Evolutionary conservation across 495 filamentous ascomycete species (phyloP).

Genomic region (Apodospora peruviana): DNA sequence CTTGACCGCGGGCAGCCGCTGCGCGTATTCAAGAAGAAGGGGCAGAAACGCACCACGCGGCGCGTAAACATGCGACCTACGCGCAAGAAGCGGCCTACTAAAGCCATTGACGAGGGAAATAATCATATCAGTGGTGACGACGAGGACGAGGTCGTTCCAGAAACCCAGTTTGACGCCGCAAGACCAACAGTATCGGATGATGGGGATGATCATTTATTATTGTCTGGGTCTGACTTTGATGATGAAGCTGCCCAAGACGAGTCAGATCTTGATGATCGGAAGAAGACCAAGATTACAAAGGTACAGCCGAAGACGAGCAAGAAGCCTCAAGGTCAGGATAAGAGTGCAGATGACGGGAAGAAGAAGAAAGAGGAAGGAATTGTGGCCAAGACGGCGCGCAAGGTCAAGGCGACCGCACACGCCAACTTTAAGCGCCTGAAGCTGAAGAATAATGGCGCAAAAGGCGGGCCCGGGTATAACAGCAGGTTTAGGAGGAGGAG

Average conservation of each 20-base stretch:
- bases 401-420: slow-evolving; percentile 68
- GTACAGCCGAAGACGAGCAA: slow-evolving; percentile 29
- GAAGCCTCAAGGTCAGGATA: slow-evolving; percentile 21
- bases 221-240: slow-evolving; percentile 19
- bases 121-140: slow-evolving; percentile 15
- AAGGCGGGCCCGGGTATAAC: slow-evolving; percentile 43
- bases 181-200: slow-evolving; percentile 13
- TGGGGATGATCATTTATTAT: slow-evolving; percentile 14
- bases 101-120: slow-evolving; percentile 21
- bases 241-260: background rate
- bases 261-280: background rate
- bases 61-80: slow-evolving; percentile 64
- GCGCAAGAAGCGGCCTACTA: slow-evolving; percentile 31
- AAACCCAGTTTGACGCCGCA: slow-evolving; percentile 36
- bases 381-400: slow-evolving; percentile 56
- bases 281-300: slow-evolving; percentile 25
- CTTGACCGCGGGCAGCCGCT: slow-evolving; percentile 45
- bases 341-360: slow-evolving; percentile 26
- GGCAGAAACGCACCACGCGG: slow-evolving; percentile 81
- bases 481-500: slow-evolving; percentile 34
- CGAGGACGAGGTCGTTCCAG: slow-evolving; percentile 27
- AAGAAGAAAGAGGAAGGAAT: slow-evolving; percentile 31
- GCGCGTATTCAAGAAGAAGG: slow-evolving; percentile 82
- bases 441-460: slow-evolving; percentile 57
- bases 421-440: slow-evolving; percentile 81